Base-by-base conservation (phyloP, 2,329 filamentous ascomycete species). In the Trichophyton benhamiae region DNA sequence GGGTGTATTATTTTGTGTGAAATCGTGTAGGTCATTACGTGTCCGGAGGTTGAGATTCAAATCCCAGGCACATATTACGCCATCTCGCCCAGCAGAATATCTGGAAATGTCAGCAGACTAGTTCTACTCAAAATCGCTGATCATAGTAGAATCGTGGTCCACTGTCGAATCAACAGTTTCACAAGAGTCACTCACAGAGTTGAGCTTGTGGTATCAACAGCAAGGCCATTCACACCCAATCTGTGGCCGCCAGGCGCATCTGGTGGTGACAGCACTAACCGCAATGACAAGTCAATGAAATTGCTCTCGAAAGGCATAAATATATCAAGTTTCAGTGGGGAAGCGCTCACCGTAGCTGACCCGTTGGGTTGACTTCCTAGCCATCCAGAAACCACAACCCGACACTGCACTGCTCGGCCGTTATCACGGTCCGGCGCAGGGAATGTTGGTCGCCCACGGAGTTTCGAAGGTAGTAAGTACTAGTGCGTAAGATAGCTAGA, bases 31-130 rank as follows among this genome's bases (percentile, higher is more conserved):
- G 71, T 70, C 55, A 48, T 48, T 42, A 30, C 20, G 22, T 9
- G 30, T 44, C 64, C 57, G 77, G 65, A 88, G 79, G 71, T 90
- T 82, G 70, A 89, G 83, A 69, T 89, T 83, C 60, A 96, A 79
- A 74, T 97, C 87, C 94, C 94, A 99, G 64, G 92, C 90, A 77
- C 94, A 99, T 67, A 99, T 87, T 58, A 94, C 88, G 68, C 94
- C 94, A 75, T 99, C 94, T 71, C 94, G 87, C 63, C 94, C 94
- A 66, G 90, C 94, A 53, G 94, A 96, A 77, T 97, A 99, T 69
- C 91, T 96, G 67, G 63, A 20, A 53, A 13, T 44, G n/a, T 11
- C n/a, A 58, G 69, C 66, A 70, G 66, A 62, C 61, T 60, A 57
- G 59, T 65, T 63, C 63, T 58, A 60, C 60, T 58, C 17, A 22